Base-by-base conservation (phyloP, 495 filamentous ascomycete genomes). In the Talaromyces thailandensis region DNA sequence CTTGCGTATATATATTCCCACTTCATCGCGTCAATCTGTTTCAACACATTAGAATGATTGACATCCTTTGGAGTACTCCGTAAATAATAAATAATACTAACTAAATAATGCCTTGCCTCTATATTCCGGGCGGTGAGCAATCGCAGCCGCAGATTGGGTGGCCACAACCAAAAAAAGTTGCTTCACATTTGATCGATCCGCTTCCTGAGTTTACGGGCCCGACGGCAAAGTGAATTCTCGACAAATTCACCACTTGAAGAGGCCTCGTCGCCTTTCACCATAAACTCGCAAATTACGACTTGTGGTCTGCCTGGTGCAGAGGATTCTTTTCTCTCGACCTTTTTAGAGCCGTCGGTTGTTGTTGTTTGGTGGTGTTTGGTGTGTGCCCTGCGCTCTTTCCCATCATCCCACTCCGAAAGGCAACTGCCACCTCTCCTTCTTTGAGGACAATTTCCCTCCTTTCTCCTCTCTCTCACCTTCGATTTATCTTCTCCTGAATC, bases 221-320 rank as follows among this genome's bases (percentile, higher is more conserved):
- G 23, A 37, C 32, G 31, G 32, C 31, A 32, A 21, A 58, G 28
- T 23, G 32, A 40, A 51, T 45, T 21, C 40, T 48, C 26, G 40
- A 31, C 5, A n/a, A 57, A 35, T 16, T 57, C 55, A 51, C 26
- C 43, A 21, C 59, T 28, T 21, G 40, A 55, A 60, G 23, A 50
- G 59, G 59, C 59, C 40, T 52, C 52, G 59, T 40, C 37, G 59
- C 59, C 59, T 50, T 48, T 50, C n/a, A 26, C 31, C 56, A 40
- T 60, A 14, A 24, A 55, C 51, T 21, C 12, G 21, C 6, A 57
- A 18, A 7, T 1, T 16, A 14, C 23, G 18, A 16, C 25, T 25
- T 40, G 40, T 61, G 43, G 40, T 73, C 75, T 79, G 76, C 76
- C 75, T 77, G 76, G 76, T 71, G 76, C 76, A 78, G 76, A 76